phyloP scores from a whole-genome alignment of 139 green algal species.

The Protoeuglena noctilucae region DNA sequence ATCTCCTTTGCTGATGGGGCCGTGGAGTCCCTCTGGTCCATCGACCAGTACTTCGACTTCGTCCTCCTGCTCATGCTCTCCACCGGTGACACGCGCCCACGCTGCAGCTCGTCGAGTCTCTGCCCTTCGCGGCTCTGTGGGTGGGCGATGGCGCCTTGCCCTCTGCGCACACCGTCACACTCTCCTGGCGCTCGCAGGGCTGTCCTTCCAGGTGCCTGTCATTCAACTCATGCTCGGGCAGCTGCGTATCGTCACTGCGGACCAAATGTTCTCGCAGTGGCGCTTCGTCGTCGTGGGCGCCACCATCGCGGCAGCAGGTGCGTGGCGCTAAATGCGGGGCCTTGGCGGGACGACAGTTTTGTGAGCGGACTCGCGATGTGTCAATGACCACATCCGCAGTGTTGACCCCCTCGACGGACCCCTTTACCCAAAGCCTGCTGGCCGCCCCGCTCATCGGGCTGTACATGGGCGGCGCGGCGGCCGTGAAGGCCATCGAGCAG shows the following conservation, averaged over 20 bases:
- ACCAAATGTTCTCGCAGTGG: slow-evolving; percentile 90
- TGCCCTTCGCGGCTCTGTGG: no score
- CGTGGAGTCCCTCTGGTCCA: slow-evolving; percentile 95
- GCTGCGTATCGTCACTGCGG: slow-evolving; percentile 63
- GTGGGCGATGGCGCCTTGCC: no score
- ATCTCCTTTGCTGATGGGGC: slow-evolving; percentile 79
- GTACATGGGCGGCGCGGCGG: slow-evolving; percentile 78
- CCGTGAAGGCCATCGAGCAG: slow-evolving; percentile 55
- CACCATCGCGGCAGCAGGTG: slow-evolving; percentile 72
- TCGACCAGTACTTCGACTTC: slow-evolving; percentile 99
- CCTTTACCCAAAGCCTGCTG: slow-evolving; percentile 87
- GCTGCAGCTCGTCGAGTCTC: no score
- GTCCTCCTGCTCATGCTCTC: slow-evolving; percentile 92
- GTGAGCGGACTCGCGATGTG: no score
- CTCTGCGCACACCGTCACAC: no score
- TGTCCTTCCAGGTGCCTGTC: slow-evolving; percentile 94
- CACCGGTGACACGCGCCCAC: no score
- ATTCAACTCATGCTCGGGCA: slow-evolving; percentile 92
- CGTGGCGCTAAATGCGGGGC: no score
- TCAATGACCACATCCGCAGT: no score
- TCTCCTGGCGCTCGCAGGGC: no score
- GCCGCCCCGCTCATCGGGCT: slow-evolving; percentile 80
- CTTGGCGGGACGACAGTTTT: no score
- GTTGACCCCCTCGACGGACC: slow-evolving; percentile 93
- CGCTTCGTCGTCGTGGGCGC: slow-evolving; percentile 88